phyloP scores from a whole-genome alignment of 2,329 filamentous ascomycete genomes.

The Elsinoe batatas region DNA sequence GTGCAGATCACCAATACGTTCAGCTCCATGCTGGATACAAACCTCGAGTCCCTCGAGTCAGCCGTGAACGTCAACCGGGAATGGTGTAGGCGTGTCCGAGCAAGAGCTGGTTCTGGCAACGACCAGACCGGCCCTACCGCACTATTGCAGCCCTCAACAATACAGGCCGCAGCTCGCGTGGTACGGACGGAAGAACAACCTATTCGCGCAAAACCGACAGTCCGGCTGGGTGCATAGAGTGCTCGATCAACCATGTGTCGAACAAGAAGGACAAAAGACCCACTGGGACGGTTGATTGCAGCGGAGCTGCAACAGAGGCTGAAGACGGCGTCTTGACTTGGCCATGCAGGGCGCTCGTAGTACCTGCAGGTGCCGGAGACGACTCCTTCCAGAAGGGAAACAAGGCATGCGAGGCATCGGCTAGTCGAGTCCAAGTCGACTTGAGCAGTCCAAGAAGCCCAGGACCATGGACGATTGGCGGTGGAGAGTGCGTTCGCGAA shows the following conservation, averaged over 20 bases:
- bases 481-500: neutral
- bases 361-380: conserved; percentile 28
- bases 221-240: neutral
- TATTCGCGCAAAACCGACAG: neutral
- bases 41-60: conserved; percentile 1
- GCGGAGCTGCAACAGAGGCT: conserved; percentile 4
- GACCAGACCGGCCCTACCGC: neutral
- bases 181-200: neutral
- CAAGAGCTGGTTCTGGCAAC: neutral
- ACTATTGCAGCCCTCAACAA: conserved; percentile 8
- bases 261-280: conserved; percentile 4
- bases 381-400: conserved; percentile 27
- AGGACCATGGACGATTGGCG: neutral
- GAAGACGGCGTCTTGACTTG: conserved; percentile 6
- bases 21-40: neutral
- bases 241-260: conserved; percentile 1
- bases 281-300: neutral
- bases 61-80: neutral
- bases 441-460: neutral
- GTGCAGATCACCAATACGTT: neutral
- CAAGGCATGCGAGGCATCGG: conserved; percentile 21
- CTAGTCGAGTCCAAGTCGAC: neutral
- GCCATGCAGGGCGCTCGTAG: neutral
- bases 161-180: neutral
- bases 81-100: conserved; percentile 1